Evolutionary conservation across 2,329 filamentous ascomycete genomes (phyloP), one percentile per base, ranked within the genome.

Genomic region (Monosporascus sp.): DNA sequence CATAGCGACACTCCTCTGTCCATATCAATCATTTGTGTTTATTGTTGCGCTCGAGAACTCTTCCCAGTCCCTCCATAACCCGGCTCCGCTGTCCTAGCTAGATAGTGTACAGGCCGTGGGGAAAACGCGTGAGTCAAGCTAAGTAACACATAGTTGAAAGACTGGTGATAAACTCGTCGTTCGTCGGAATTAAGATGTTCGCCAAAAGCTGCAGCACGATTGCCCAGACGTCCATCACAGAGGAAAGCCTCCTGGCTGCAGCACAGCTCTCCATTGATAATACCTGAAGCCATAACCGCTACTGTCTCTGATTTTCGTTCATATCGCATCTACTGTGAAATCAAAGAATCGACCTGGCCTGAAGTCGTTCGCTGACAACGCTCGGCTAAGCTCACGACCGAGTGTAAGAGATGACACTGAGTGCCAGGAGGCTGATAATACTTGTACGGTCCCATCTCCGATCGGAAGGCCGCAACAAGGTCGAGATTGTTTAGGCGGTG

Each of bases 121-220:
- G 48, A 63, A 63, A 62, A 63, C 61, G 60, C 61, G 58, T 52
- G 56, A 55, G 62, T 58, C 44, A 45, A 37, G 51, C 24, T 37
- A 51, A 28, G 26, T 46, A 26, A 28, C 22, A 31, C 43, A n/a
- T 28, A 31, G 22, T 24, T 14, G 24, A 15, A 54, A 37, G 58
- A 62, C 60, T 60, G 65, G 63, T 63, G 66, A 63, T 65, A 35
- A 35, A 35, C 31, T 35, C 31, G 63, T 67, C 60, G 62, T 66
- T 67, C 65, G 58, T 65, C 59, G 66, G 60, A 62, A 63, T 58
- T 57, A 63, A 65, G 63, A 64, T 64, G 62, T 58, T 58, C 60
- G 61, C 63, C 62, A 61, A 63, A 69, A 64, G 64, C 60, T 64
- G 55, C 49, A 53, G 50, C 55, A 56, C 50, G 22, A 51, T 46